A percentile compares a stretch with the other conserved stretches of the same genome.
These are phyloP conservation scores for Bretziella fagacearum DNA, from an alignment of 2,329 filamentous ascomycete species.

Conservation along the genomic window DNA sequence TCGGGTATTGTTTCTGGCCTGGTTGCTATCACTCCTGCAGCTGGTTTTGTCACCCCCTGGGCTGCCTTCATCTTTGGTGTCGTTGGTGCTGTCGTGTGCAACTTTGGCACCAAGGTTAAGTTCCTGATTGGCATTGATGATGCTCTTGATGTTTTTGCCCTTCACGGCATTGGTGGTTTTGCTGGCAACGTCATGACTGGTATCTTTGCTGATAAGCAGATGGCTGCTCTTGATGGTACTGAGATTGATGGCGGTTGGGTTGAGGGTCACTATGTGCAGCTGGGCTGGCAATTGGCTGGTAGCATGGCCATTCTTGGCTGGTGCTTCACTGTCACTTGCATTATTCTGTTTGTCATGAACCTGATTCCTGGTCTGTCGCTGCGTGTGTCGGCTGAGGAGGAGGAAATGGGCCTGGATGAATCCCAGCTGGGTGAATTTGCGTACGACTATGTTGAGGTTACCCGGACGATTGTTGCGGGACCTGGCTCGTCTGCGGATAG, in stretches of 20 bases:
- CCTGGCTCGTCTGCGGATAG: conserved; percentile 11
- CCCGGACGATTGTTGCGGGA: conserved; percentile 41
- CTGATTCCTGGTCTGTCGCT: conserved; percentile 53
- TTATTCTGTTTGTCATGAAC: conserved; percentile 56
- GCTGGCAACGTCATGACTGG: conserved; percentile 64
- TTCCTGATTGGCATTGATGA: conserved; percentile 62
- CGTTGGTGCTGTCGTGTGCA: conserved; percentile 49
- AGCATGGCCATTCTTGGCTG: conserved; percentile 47
- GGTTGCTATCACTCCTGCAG: conserved; percentile 71
- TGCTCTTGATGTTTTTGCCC: conserved; percentile 78
- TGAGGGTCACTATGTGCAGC: conserved; percentile 51
- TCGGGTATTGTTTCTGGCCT: conserved; percentile 75
- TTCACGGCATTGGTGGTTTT: conserved; percentile 73
- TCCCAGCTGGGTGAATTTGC: conserved; percentile 68
- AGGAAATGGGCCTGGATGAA: conserved; percentile 55
- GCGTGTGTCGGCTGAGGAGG: conserved; percentile 47
- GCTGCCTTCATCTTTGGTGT: conserved; percentile 41
- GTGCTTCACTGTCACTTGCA: conserved; percentile 48
- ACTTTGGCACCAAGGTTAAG: conserved; percentile 76
- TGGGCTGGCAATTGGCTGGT: conserved; percentile 55
- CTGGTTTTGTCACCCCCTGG: conserved; percentile 60
- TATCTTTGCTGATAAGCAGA: conserved; percentile 57
- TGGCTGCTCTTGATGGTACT: conserved; percentile 52
- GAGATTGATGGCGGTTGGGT: conserved; percentile 48
- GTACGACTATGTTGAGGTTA: conserved; percentile 64